Evolutionary conservation across 345 rosid species (phyloP).

Genomic region (Draba incana): DNA sequence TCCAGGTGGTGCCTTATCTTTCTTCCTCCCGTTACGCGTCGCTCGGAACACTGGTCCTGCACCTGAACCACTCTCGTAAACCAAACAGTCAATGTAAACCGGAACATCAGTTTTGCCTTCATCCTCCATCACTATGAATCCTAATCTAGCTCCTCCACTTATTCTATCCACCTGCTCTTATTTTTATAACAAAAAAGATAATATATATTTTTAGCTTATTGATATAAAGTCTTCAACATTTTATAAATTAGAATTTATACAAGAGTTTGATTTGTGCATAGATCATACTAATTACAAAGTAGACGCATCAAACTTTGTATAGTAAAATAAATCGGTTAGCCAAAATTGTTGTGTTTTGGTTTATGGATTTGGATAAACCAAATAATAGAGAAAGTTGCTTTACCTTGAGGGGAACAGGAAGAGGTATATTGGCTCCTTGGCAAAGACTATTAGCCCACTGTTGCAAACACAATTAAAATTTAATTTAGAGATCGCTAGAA

Average conservation of each 20-base stretch:
- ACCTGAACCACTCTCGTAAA: slow-evolving; percentile 41
- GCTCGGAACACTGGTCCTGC: slow-evolving; percentile 75
- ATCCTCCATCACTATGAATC: slow-evolving; percentile 70
- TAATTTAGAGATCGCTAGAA: slow-evolving; percentile 38
- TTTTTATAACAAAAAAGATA: too few relatives aligned
- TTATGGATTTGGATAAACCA: neutral
- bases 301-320: too few relatives aligned
- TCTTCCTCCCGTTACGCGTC: slow-evolving; percentile 65
- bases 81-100: slow-evolving; percentile 85
- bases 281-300: too few relatives aligned
- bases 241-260: too few relatives aligned
- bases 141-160: slow-evolving; percentile 82
- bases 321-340: too few relatives aligned
- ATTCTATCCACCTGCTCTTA: slow-evolving; percentile 70
- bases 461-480: neutral
- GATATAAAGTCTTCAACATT: too few relatives aligned
- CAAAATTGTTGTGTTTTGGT: too few relatives aligned
- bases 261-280: too few relatives aligned
- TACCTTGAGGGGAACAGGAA: slow-evolving; percentile 88
- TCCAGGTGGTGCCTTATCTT: slow-evolving; percentile 76
- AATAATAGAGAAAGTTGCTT: neutral
- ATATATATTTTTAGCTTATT: too few relatives aligned
- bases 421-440: slow-evolving; percentile 91
- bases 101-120: slow-evolving; percentile 82
- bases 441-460: slow-evolving; percentile 97